These are phyloP conservation scores for Boletus coccyginus DNA, from an alignment of 768 basidiomycete genomes.

Conservation along the genomic window DNA sequence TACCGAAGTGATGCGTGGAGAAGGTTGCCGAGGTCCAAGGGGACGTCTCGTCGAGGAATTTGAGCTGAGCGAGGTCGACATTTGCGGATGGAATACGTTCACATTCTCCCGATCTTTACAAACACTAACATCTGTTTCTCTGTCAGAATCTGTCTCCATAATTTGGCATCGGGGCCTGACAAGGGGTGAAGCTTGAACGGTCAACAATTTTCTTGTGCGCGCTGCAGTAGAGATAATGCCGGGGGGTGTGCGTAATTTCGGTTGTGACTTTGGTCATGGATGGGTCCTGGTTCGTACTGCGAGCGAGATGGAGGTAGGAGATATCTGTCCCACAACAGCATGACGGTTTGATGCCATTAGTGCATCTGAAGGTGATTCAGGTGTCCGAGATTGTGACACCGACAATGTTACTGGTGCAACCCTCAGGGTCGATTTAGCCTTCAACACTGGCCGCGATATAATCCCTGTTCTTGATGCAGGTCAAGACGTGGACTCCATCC, in stretches of 20 bases:
- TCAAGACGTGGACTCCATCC: constrained; percentile 12
- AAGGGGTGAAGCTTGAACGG: constrained; percentile 30
- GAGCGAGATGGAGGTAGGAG: not conserved
- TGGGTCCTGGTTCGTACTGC: constrained; percentile 9
- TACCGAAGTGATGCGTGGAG: constrained; percentile 9
- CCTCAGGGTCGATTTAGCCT: constrained; percentile 5
- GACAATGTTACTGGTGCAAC: not conserved
- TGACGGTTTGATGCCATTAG: not conserved
- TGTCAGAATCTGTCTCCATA: constrained; percentile 1
- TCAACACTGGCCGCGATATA: constrained; percentile 14
- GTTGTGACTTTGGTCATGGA: constrained; percentile 35
- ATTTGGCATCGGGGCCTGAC: constrained; percentile 15
- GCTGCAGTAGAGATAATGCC: not conserved
- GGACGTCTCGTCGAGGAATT: constrained; percentile 26
- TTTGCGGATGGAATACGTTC: constrained; percentile 6
- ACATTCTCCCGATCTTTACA: not conserved
- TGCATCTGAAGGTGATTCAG: not conserved
- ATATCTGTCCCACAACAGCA: not conserved
- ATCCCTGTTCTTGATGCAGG: constrained; percentile 18
- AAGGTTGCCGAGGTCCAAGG: constrained; percentile 20
- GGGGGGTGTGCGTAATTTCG: constrained; percentile 25
- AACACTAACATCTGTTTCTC: not conserved
- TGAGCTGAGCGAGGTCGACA: constrained; percentile 16
- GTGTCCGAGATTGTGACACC: not conserved
- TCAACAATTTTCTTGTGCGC: constrained; percentile 27